Base-by-base conservation (phyloP, 139 green algal species). In the Eudorina sp. region DNA sequence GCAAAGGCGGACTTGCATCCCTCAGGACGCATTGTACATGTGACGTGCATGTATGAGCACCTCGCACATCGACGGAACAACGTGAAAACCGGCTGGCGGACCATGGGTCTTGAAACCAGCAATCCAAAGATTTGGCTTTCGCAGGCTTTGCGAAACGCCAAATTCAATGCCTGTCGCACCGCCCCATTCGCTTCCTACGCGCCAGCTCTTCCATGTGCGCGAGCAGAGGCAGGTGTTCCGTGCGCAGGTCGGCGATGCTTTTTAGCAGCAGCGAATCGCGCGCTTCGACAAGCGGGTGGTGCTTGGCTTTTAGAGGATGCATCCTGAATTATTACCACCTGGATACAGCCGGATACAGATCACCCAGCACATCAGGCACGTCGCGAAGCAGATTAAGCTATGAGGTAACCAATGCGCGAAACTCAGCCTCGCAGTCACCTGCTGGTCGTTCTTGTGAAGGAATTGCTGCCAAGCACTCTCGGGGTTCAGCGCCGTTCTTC, bases 41-140 rank as follows among this genome's bases (percentile, higher is more conserved):
- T 18, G 66, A 95, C 55, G 99, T 91, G 97, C 95, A 84, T 99
- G 97, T 77, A 99, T 69, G 88, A 99, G 97, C 72, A 99, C 92
- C 88, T 98, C 96, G 27, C 55, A 76, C 93, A 99, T 95, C 21
- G 92, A 96, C 23, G 97, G 97, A 0, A 95, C 55, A 16, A 82
- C 58, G 80, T 98, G 96, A 81, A 98, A 99, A 62, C 96, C 96
- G 2, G 94, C 58, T 31, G 18, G 19, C 31, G 3, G 53, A 18
- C 3, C 11, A 14, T 0, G 72, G 72, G 73, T 84, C 84, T 72
- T 84, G 53, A 27, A 43, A 4, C 1, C 9, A 5, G 64, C 29
- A 55, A 55, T 55, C 13, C 55, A 66, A 23, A 23, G 27, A 4
- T n/a, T n/a, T n/a, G n/a, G n/a, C n/a, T 34, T 25, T 66, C 23